Base-by-base conservation (phyloP, 1,139 yeast species). In the Protomyces macrosporus region DNA sequence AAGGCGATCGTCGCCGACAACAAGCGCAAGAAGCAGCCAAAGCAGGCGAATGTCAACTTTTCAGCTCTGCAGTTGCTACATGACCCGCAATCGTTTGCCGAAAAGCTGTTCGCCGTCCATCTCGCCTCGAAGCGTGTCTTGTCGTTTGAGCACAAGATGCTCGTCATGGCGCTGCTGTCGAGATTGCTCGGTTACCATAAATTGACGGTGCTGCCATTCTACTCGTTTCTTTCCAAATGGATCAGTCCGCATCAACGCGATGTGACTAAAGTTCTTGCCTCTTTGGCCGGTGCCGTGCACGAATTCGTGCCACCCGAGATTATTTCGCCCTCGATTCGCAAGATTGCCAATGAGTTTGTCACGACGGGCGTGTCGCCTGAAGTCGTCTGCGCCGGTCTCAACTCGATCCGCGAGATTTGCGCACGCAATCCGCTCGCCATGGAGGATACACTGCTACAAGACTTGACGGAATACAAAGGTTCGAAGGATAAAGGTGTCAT, bases 21-120 rank as follows among this genome's bases (percentile, higher is more conserved):
- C 42, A 65, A 64, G 57, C 60, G 63, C 53, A 45, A 55, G 39
- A 58, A 58, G 60, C 35, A 42, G 6, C 60, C 57, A 9, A 45
- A 32, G 36, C 51, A 53, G n/a, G 36, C 35, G 6, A 52, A 30
- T 5, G 81, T 93, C 71, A 95, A 95, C 74, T 95, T 93, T 76
- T 86, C 95, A 55, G 98, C 98, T 52, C 86, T 95, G 64, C 98
- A 93, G 75, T 77, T 93, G 66, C 80, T 93, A 64, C 84, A 97
- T 74, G 98, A 93, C 73, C 98, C 99, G 10, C 99, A 95, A 75
- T 97, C 97, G 5, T 93, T 93, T 77, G 97, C 98, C 4, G 98
- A 93, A 70, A 82, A 80, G 67, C 77, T 93, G 65, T 93, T 85
- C 72, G 82, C 82, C 37, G 82, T 79, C 60, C 96, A 90, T 73